phyloP scores from a whole-genome alignment of 192 early-diverging fungal species.

The Gigaspora rosea region DNA sequence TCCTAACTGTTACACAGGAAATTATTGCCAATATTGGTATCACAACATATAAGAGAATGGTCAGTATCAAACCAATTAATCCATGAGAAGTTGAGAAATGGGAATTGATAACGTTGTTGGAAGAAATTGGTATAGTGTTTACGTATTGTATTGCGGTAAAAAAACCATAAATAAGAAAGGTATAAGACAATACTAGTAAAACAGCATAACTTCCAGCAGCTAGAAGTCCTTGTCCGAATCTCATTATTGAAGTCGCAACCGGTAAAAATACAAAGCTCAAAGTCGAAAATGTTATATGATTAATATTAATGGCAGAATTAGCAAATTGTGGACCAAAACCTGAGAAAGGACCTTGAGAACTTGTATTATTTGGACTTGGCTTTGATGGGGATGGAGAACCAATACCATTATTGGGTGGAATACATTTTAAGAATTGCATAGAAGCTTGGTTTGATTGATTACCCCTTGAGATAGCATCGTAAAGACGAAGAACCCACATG shows the following conservation, averaged over 20 bases:
- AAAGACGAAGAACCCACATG: constrained; percentile 11
- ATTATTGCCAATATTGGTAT: neutral
- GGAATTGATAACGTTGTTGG: neutral
- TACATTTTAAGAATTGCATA: neutral
- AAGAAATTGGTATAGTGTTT: neutral
- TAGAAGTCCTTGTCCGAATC: neutral
- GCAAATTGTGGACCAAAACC: neutral
- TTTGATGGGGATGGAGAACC: neutral
- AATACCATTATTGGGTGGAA: neutral
- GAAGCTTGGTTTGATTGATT: neutral
- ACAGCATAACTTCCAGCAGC: neutral
- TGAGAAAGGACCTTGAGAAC: too few species aligned
- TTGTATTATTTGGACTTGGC: too few species aligned
- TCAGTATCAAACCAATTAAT: neutral
- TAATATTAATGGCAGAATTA: neutral
- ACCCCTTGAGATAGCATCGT: neutral
- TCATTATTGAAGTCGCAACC: constrained; percentile 5
- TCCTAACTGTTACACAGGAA: neutral
- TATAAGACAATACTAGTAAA: neutral
- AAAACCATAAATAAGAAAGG: constrained; percentile 14
- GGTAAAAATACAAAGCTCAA: neutral
- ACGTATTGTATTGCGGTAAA: neutral
- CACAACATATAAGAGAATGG: constrained; percentile 8
- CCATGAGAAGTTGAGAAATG: constrained; percentile 8
- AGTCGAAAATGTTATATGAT: neutral